phyloP scores from a whole-genome alignment of 805 yeast genomes.

The Jamesozyma spencerorum region DNA sequence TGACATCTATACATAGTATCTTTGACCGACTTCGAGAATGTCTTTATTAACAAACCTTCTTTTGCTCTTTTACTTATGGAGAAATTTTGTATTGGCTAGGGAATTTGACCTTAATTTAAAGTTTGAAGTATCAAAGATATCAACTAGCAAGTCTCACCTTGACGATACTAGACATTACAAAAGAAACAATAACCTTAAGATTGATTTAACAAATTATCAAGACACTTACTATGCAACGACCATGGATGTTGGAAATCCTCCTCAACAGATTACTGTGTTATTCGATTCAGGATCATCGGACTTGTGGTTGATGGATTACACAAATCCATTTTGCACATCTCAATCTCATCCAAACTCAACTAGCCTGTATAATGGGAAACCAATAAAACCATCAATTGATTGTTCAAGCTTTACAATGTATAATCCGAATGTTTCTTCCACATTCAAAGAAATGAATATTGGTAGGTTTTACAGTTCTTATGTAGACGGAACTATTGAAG shows the following conservation, averaged over 20 bases:
- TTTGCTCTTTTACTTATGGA: no score
- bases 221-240: constrained; percentile 24
- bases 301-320: constrained; percentile 40
- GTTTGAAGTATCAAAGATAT: background rate
- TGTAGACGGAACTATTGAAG: constrained; percentile 41
- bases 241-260: constrained; percentile 35
- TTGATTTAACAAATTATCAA: constrained; percentile 11
- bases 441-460: constrained; percentile 6
- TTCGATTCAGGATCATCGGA: constrained; percentile 77
- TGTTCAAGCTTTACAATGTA: constrained; percentile 11
- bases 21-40: background rate
- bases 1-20: no score
- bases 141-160: no score
- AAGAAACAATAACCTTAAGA: constrained; percentile 2
- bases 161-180: background rate
- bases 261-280: constrained; percentile 45
- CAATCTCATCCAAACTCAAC: constrained; percentile 11
- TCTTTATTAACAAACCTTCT: no score
- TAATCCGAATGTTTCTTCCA: constrained; percentile 11
- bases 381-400: constrained; percentile 13
- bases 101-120: background rate
- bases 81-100: background rate
- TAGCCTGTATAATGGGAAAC: constrained; percentile 12
- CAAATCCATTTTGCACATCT: constrained; percentile 24
- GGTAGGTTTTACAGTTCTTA: constrained; percentile 34